phyloP scores from a whole-genome alignment of 176 grass and related monocot genomes.

The Hordeum marinum region DNA sequence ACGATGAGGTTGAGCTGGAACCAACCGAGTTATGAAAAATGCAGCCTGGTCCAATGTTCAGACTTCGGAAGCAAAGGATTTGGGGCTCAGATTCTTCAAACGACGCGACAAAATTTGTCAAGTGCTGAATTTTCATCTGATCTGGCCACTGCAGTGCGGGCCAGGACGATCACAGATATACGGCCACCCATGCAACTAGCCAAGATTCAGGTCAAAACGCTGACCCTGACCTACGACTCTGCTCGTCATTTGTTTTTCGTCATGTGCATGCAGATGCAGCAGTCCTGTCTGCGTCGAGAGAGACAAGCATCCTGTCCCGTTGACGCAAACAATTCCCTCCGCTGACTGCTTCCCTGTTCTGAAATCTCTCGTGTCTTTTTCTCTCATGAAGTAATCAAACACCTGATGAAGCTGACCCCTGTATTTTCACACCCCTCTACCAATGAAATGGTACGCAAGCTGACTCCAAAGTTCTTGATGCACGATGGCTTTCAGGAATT shows the following conservation, averaged over 20 bases:
- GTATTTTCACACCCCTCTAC: too few species aligned
- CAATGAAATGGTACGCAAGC: too few species aligned
- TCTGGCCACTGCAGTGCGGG: background rate
- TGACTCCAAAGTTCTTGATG: background rate
- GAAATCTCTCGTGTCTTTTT: background rate
- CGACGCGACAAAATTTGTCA: too few species aligned
- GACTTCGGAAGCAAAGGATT: background rate
- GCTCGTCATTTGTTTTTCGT: background rate
- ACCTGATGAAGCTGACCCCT: background rate
- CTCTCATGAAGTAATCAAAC: background rate
- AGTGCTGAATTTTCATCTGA: background rate
- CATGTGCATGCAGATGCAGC: too few species aligned
- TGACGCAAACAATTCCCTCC: background rate
- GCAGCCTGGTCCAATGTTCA: constrained; percentile 6
- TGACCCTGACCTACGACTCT: constrained; percentile 10
- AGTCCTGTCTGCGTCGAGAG: background rate
- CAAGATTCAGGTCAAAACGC: constrained; percentile 16
- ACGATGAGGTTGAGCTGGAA: too few species aligned
- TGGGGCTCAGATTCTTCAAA: background rate
- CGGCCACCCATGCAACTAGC: background rate
- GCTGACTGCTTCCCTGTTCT: background rate
- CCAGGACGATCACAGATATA: too few species aligned
- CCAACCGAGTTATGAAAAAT: background rate
- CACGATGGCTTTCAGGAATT: background rate
- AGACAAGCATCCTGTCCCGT: background rate